phyloP scores from a whole-genome alignment of 257 asterid species.

The Petrea volubilis region DNA sequence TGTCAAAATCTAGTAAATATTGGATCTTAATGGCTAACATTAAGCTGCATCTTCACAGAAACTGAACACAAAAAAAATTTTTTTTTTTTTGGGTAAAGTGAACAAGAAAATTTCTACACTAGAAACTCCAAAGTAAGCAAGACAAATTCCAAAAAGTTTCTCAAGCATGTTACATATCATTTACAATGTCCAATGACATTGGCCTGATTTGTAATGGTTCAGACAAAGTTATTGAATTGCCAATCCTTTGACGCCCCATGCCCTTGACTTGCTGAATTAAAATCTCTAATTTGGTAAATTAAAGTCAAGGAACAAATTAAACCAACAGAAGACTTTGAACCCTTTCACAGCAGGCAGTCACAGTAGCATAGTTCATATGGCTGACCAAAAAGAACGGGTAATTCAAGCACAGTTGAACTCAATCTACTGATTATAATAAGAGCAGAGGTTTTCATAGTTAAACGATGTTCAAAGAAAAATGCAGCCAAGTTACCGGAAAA shows the following conservation, averaged over 20 bases:
- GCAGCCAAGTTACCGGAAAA: not conserved
- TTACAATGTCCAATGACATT: not conserved
- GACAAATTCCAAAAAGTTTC: not conserved
- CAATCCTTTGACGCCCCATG: not conserved
- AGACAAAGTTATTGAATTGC: not conserved
- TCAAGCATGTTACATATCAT: not conserved
- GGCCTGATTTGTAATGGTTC: not conserved
- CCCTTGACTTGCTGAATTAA: not conserved
- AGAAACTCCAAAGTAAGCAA: not conserved
- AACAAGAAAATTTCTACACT: not conserved
- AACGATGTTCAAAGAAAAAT: not conserved
- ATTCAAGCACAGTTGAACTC: not conserved
- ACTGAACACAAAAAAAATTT: too few relatives aligned
- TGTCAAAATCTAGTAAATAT: slow-evolving; percentile 20
- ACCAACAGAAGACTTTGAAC: not conserved
- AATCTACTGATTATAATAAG: not conserved
- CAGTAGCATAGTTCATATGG: not conserved
- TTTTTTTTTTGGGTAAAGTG: too few relatives aligned
- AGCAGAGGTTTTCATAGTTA: not conserved
- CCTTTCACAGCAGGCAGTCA: not conserved
- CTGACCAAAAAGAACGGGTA: not conserved
- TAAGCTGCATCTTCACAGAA: not conserved
- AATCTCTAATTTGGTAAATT: too few relatives aligned
- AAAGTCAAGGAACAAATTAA: too few relatives aligned
- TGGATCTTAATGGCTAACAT: not conserved